Conservation (phyloP, 441 rosid species). For the Pelargonium exstipulatum region DNA sequence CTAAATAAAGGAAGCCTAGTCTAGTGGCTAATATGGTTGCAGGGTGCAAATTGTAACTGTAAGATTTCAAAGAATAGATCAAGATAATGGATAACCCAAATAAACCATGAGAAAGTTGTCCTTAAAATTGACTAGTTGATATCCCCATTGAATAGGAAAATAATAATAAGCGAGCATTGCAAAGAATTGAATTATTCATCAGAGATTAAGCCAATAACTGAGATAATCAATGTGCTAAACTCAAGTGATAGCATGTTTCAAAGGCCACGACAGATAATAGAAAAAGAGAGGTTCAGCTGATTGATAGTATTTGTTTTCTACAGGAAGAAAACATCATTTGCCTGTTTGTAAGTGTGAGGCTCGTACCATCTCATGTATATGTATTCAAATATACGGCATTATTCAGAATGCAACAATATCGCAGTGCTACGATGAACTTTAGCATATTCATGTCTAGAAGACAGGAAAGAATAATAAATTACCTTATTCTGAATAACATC, state of each 20-base stretch:
- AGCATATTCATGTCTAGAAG: neutral
- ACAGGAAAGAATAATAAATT: constrained; percentile 13
- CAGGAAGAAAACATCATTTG: neutral
- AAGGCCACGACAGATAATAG: neutral
- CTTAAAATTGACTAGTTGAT: neutral
- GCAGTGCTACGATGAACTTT: neutral
- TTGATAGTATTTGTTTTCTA: neutral
- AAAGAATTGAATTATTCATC: neutral
- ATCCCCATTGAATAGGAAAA: neutral
- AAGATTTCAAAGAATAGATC: too few species aligned
- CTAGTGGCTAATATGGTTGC: too few species aligned
- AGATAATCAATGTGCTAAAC: neutral
- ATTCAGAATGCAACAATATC: neutral
- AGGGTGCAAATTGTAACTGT: neutral
- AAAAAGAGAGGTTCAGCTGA: constrained; percentile 2
- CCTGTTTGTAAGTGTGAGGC: neutral
- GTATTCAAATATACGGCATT: neutral
- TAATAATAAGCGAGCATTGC: neutral
- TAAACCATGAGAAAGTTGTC: neutral
- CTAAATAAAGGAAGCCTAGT: neutral
- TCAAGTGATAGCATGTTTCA: too few species aligned
- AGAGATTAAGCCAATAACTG: neutral
- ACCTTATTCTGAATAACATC: constrained; percentile 98
- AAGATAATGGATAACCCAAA: neutral
- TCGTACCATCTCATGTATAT: neutral